Percentiles rank a stretch among this genome's conserved stretches.
Conservation (phyloP, 345 rosid species). For the Gossypium thurberi region DNA sequence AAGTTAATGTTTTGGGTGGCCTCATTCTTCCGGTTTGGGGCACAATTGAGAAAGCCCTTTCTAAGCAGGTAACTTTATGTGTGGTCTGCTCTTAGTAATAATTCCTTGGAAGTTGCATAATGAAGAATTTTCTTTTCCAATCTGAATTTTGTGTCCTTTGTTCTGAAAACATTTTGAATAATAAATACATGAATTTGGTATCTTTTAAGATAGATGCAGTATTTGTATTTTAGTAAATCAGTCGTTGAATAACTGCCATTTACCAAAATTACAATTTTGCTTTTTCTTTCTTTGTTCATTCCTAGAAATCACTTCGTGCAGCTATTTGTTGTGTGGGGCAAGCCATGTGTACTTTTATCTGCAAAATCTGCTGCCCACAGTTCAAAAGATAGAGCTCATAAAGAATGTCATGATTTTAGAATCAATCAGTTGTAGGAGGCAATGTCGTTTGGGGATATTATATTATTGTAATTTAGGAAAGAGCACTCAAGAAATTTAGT, state of each 20-base stretch:
- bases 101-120: background rate
- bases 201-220: no score
- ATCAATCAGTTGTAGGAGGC: background rate
- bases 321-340: no score
- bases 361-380: background rate
- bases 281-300: no score
- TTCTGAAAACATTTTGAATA: no score
- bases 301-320: no score
- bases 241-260: no score
- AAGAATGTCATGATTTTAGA: background rate
- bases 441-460: background rate
- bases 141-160: background rate
- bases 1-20: conserved; percentile 93
- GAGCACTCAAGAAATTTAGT: background rate
- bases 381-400: background rate
- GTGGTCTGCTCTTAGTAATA: background rate
- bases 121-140: background rate
- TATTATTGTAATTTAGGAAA: background rate
- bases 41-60: conserved; percentile 87
- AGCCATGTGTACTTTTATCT: no score
- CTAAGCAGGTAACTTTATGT: conserved; percentile 62
- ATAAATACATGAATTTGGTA: no score
- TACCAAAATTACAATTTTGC: no score
- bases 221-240: no score
- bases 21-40: conserved; percentile 99